These are phyloP conservation scores for Suhomyces yuchorum DNA, from an alignment of 1,139 yeast species.

Conservation along the genomic window DNA sequence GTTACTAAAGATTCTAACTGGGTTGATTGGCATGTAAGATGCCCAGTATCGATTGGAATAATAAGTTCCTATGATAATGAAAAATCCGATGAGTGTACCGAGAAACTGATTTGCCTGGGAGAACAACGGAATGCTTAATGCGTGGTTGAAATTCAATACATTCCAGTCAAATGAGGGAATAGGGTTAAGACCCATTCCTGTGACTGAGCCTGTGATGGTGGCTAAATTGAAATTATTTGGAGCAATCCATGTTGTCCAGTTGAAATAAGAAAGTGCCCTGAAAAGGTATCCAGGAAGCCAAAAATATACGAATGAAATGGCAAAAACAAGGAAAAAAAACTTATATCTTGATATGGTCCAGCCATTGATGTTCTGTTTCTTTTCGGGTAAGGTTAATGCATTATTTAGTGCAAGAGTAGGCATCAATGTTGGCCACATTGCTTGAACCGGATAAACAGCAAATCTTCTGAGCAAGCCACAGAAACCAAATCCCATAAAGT, in stretches of 20 bases:
- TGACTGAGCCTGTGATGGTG: slow-evolving; percentile 17
- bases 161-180: slow-evolving; percentile 24
- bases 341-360: slow-evolving; percentile 23
- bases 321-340: slow-evolving; percentile 17
- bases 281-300: slow-evolving; percentile 26
- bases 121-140: slow-evolving; percentile 19
- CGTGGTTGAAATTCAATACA: slow-evolving; percentile 14
- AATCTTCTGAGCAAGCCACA: slow-evolving; percentile 25
- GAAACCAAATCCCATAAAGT: slow-evolving; percentile 27
- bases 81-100: slow-evolving; percentile 18
- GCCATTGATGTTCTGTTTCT: slow-evolving; percentile 20
- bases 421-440: slow-evolving; percentile 23
- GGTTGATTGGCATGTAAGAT: slow-evolving; percentile 21
- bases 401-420: slow-evolving; percentile 24
- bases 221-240: slow-evolving; percentile 23
- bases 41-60: slow-evolving; percentile 22
- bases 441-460: slow-evolving; percentile 19
- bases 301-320: slow-evolving; percentile 19
- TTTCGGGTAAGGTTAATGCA: slow-evolving; percentile 21
- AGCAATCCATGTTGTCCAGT: slow-evolving; percentile 26
- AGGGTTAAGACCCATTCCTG: slow-evolving; percentile 24
- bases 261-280: slow-evolving; percentile 19
- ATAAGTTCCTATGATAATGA: slow-evolving; percentile 19
- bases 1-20: slow-evolving; percentile 18
- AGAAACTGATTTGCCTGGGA: slow-evolving; percentile 16